A percentile compares a stretch with the other conserved stretches of the same genome.
These are phyloP conservation scores for Oligophagozyma castellii DNA, from an alignment of 1,139 yeast genomes.

Conservation along the genomic window DNA sequence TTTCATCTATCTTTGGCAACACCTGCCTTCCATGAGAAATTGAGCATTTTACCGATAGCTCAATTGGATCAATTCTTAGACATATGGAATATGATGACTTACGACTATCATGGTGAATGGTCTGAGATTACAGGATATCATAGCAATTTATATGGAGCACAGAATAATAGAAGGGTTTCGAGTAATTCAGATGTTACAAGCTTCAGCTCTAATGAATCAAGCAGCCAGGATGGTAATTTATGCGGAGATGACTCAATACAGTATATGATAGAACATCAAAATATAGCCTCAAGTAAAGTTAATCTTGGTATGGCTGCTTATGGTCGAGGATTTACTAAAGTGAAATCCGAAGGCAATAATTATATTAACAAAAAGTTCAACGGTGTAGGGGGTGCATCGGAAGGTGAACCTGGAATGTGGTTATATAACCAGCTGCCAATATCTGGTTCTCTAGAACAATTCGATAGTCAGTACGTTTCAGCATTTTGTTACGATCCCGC, in stretches of 20 bases:
- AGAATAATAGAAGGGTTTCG: conserved; percentile 1
- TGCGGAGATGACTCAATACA: conserved; percentile 38
- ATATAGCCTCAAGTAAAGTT: conserved; percentile 39
- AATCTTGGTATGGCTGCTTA: conserved; percentile 81
- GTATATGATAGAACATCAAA: conserved; percentile 28
- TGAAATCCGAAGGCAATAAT: conserved; percentile 17
- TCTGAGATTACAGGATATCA: conserved; percentile 48
- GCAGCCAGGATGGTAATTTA: conserved; percentile 31
- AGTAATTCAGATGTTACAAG: conserved; percentile 3
- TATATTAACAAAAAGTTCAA: conserved; percentile 30
- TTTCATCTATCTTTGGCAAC: conserved; percentile 58
- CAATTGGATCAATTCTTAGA: conserved; percentile 46
- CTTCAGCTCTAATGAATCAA: no score
- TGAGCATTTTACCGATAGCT: conserved; percentile 30
- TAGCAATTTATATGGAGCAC: conserved; percentile 41
- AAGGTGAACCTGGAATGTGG: conserved; percentile 39
- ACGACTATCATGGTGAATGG: conserved; percentile 80
- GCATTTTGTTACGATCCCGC: conserved; percentile 41
- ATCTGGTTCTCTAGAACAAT: conserved; percentile 30
- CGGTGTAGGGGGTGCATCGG: conserved; percentile 34
- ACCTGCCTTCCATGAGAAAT: conserved; percentile 47
- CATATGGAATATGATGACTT: conserved; percentile 82
- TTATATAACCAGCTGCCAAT: conserved; percentile 42
- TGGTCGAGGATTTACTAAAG: conserved; percentile 57
- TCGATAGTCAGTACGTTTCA: conserved; percentile 40